phyloP scores from a whole-genome alignment of 2,329 filamentous ascomycete species.

The Ustulina deusta region DNA sequence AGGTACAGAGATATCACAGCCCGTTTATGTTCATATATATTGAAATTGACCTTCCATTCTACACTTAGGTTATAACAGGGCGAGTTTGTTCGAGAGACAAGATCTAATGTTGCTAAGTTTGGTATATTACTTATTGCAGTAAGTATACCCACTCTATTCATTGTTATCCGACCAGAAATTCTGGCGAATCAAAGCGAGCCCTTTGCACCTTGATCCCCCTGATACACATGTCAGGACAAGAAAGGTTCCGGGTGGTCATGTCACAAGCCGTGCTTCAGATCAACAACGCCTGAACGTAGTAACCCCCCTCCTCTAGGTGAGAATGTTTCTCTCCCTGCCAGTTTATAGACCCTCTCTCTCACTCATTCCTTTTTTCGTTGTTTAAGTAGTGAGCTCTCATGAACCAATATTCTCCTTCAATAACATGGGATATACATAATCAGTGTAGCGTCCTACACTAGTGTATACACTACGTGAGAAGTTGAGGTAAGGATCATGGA shows the following conservation, averaged over 20 bases:
- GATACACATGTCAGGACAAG: slow-evolving; percentile 32
- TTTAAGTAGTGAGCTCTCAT: not conserved
- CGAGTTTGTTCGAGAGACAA: not conserved
- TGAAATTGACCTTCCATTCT: not conserved
- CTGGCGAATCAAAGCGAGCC: slow-evolving; percentile 26
- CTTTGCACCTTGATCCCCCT: slow-evolving; percentile 31
- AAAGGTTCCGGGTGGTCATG: slow-evolving; percentile 39
- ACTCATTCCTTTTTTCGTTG: not conserved
- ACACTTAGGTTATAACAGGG: not conserved
- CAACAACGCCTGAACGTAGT: slow-evolving; percentile 21
- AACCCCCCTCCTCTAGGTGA: not conserved
- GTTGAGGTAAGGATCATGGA: slow-evolving; percentile 7
- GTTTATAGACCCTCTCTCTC: not conserved
- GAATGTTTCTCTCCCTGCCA: not conserved
- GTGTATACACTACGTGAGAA: not conserved
- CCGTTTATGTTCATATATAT: too few species aligned
- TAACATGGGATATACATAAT: not conserved
- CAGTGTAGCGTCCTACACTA: too few species aligned
- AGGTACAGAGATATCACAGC: too few species aligned
- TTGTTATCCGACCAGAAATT: slow-evolving; percentile 1
- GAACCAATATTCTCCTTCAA: not conserved
- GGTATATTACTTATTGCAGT: not conserved
- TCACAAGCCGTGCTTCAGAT: slow-evolving; percentile 44
- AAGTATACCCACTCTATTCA: slow-evolving; percentile 2
- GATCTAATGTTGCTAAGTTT: not conserved